A percentile compares a stretch with the other conserved stretches of the same genome.
Evolutionary conservation across 1,139 yeast genomes (phyloP).

Genomic region (Candida albicans): DNA sequence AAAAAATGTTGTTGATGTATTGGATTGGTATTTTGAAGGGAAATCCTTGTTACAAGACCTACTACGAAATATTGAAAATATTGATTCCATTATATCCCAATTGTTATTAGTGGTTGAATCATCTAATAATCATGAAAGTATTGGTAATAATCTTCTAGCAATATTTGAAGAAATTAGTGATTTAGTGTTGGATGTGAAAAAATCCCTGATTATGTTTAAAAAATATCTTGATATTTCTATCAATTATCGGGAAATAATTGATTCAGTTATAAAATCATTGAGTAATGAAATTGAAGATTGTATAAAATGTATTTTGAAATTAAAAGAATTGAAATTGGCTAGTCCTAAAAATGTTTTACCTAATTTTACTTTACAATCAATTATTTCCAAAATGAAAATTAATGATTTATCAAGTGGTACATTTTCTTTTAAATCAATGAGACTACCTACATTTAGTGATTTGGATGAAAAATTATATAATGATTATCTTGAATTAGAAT

Average conservation of each 20-base stretch:
- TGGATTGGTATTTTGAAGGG: constrained; percentile 55
- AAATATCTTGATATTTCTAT: constrained; percentile 52
- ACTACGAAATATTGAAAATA: constrained; percentile 34
- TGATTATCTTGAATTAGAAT: constrained; percentile 30
- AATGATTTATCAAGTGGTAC: constrained; percentile 22
- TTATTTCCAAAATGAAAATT: constrained; percentile 40
- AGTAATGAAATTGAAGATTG: constrained; percentile 52
- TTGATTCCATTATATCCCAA: constrained; percentile 50
- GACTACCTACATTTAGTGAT: constrained; percentile 34
- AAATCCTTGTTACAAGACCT: constrained; percentile 42
- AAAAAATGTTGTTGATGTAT: constrained; percentile 6
- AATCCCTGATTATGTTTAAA: constrained; percentile 36
- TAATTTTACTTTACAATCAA: constrained; percentile 38
- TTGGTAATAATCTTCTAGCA: constrained; percentile 15
- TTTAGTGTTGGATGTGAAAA: constrained; percentile 41
- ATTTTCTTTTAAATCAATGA: constrained; percentile 21
- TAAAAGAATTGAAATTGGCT: constrained; percentile 40
- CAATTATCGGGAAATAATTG: constrained; percentile 58
- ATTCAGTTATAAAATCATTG: constrained; percentile 51
- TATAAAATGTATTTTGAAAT: constrained; percentile 34
- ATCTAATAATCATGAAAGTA: constrained; percentile 20
- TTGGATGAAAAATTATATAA: constrained; percentile 30
- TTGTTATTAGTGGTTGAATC: constrained; percentile 29
- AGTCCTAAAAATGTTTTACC: constrained; percentile 46
- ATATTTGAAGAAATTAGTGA: constrained; percentile 41